phyloP scores from a whole-genome alignment of 2,329 filamentous ascomycete species.

The Aureobasidium uvarum region DNA sequence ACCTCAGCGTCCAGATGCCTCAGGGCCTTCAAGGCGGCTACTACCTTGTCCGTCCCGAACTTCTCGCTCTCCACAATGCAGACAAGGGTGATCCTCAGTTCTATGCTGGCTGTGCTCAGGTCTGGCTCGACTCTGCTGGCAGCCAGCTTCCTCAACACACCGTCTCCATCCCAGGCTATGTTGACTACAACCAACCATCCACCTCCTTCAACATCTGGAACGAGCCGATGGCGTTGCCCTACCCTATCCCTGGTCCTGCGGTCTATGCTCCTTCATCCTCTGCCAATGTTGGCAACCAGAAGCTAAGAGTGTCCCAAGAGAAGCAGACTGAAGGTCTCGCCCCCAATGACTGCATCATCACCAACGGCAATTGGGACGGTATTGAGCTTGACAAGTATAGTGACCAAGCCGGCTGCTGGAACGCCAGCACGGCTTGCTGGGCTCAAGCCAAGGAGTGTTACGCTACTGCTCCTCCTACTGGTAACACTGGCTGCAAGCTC shows the following conservation, averaged over 20 bases:
- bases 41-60: slow-evolving; percentile 70
- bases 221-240: slow-evolving; percentile 52
- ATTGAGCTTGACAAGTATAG: slow-evolving; percentile 59
- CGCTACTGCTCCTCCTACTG: slow-evolving; percentile 57
- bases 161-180: slow-evolving; percentile 66
- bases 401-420: slow-evolving; percentile 41
- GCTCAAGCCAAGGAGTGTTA: slow-evolving; percentile 61
- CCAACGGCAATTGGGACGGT: slow-evolving; percentile 72
- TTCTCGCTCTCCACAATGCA: slow-evolving; percentile 66
- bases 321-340: slow-evolving; percentile 51
- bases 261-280: slow-evolving; percentile 50
- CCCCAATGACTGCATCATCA: slow-evolving; percentile 58
- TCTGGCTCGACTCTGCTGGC: slow-evolving; percentile 58
- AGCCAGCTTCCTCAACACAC: slow-evolving; percentile 47
- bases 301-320: slow-evolving; percentile 27
- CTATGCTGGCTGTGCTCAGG: slow-evolving; percentile 69
- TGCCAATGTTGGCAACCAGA: slow-evolving; percentile 29
- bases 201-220: slow-evolving; percentile 66
- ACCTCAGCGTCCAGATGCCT: slow-evolving; percentile 63
- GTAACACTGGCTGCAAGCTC: slow-evolving; percentile 57
- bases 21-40: slow-evolving; percentile 60
- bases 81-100: slow-evolving; percentile 64
- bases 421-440: slow-evolving; percentile 46
- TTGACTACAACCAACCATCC: slow-evolving; percentile 54
- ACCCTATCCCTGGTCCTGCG: slow-evolving; percentile 58